Conservation (phyloP, 176 grass and related monocot species). For the Avena sativa region DNA sequence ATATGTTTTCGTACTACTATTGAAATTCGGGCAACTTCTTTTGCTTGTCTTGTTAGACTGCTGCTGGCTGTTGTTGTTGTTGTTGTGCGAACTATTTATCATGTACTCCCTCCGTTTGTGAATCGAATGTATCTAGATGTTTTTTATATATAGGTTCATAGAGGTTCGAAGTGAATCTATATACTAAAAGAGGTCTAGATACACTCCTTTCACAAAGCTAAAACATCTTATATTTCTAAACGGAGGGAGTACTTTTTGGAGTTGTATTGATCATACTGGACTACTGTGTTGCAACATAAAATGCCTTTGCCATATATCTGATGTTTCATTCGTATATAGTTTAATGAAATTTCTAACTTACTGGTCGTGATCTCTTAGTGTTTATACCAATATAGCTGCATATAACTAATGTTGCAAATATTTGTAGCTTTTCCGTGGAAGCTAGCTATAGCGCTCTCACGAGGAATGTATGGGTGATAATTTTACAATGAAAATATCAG, state of each 20-base stretch:
- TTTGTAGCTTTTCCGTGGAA: neutral
- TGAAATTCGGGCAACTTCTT: neutral
- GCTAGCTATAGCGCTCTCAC: neutral
- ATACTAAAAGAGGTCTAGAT: no score
- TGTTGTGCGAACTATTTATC: neutral
- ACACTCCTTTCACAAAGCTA: no score
- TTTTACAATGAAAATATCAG: neutral
- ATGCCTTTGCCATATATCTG: neutral
- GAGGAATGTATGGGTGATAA: neutral
- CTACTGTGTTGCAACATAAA: neutral
- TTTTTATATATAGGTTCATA: no score
- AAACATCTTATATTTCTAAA: no score
- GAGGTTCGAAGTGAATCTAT: no score
- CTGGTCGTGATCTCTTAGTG: neutral
- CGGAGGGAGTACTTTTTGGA: neutral
- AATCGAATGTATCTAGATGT: no score
- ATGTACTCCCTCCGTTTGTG: no score
- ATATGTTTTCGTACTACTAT: neutral
- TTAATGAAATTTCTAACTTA: neutral
- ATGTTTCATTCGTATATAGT: neutral
- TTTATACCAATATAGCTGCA: neutral
- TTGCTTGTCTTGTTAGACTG: neutral
- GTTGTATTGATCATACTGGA: neutral
- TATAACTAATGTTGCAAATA: neutral
- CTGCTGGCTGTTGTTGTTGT: neutral